Percentiles rank a stretch among this genome's conserved stretches.
These are phyloP conservation scores for Murraya paniculata DNA, from an alignment of 345 rosid species.

Conservation along the genomic window DNA sequence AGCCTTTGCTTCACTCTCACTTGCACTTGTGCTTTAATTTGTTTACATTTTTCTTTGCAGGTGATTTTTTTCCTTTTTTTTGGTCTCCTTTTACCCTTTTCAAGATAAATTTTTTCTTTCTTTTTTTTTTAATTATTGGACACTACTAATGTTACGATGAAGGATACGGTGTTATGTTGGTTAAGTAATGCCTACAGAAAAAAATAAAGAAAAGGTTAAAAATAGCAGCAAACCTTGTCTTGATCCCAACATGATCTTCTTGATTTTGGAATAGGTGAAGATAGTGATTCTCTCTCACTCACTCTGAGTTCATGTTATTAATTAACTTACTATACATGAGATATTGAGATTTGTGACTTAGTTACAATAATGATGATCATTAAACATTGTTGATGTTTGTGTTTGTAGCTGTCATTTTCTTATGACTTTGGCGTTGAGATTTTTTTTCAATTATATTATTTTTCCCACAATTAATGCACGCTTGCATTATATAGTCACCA, in stretches of 20 bases:
- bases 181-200: too few relatives aligned
- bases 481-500: background rate
- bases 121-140: too few relatives aligned
- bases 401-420: background rate
- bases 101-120: too few relatives aligned
- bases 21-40: background rate
- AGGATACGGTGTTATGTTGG: too few relatives aligned
- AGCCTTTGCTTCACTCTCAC: background rate
- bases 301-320: background rate
- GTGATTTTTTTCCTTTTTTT: too few relatives aligned
- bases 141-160: too few relatives aligned
- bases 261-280: background rate
- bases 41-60: background rate
- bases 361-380: background rate
- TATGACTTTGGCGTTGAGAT: background rate
- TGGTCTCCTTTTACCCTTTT: background rate
- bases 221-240: background rate
- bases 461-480: background rate
- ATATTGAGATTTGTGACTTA: background rate
- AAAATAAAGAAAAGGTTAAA: background rate
- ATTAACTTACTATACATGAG: background rate
- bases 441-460: background rate
- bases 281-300: background rate
- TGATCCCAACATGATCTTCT: background rate
- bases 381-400: background rate